Base-by-base conservation (phyloP, 495 filamentous ascomycete species). In the Venustampulla echinocandica region DNA sequence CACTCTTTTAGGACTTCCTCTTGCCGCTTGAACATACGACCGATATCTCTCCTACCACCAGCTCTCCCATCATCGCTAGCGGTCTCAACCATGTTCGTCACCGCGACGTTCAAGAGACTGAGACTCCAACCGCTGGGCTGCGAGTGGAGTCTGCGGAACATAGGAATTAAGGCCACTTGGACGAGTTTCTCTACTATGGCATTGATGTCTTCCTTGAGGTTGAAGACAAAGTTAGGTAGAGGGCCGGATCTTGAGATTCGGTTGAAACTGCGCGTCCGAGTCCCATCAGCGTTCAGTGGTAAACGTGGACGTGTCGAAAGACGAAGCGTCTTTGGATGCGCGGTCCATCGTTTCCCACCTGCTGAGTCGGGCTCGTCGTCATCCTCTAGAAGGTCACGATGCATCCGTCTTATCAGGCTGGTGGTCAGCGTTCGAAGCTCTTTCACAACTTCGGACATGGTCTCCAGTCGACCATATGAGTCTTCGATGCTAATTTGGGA, bases 401-500 rank as follows among this genome's bases (percentile, higher is more conserved):
- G 76, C 82, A 97, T 86, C 17, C 90, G 74, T 37, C 76, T 76
- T 22, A 97, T 65, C 10, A 97, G 67, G 54, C 86, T 93, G 1
- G 59, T 63, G 0, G 81, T 64, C 0, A 97, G 65, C 18, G 72
- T 63, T 0, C 60, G 55, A 17, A 97, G 69, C 56, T 89, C 82
- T 34, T 70, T 66, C 6, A 48, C 27, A 2, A 87, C 76, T 36
- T 80, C 71, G 2, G 75, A 61, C 34, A 82, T 50, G 0, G 69
- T 76, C 52, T 80, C 73, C 1, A 95, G 68, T 1, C 77, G 75
- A 2, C 52, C 51, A 59, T 92, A 97, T 4, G 85, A 86, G 60
- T 97, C 87, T 59, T 97, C 90, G 49, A 97, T 93, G 62, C 85
- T 90, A 60, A 97, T 95, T 61, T 95, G 89, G 10, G 78, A 79